Base-by-base conservation (phyloP, 495 filamentous ascomycete genomes). In the Penicillium ochrochloron region DNA sequence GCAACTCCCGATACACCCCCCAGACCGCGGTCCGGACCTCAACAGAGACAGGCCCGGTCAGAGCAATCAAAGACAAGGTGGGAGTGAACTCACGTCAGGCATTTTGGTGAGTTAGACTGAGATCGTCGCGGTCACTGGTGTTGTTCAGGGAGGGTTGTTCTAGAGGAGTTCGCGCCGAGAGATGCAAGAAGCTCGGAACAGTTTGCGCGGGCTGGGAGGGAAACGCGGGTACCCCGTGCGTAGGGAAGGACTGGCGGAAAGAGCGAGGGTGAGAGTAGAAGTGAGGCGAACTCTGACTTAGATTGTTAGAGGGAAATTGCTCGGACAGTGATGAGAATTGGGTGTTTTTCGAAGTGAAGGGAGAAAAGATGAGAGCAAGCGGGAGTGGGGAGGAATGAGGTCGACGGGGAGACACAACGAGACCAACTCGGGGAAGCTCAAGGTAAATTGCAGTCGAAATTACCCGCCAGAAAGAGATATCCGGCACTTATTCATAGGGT, bases 81-180 rank as follows among this genome's bases (percentile, higher is more conserved):
- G 21, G 21, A 5, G 25, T 48, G 37, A 60, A 80, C 80, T 76
- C 65, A 83, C 79, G 66, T 81, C 80, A 68, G 80, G 79, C 80
- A 83, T 83, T 46, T 72, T 78, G 66, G 55, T 29, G 14, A 57
- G 37, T 46, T 21, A 48, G 27, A 35, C 55, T 7, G 19, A 25
- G 14, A 21, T 21, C 23, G 33, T 56, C 35, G 29, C 23, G n/a
- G 11, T 25, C 17, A 34, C 33, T 34, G 51, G 19, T 23, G 60
- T 21, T 23, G 53, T 35, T 29, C 27, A 35, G 31, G 37, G 27
- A 42, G 37, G 56, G 41, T 42, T 31, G 33, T 15, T 35, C 6
- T 35, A 19, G 53, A 57, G 61, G 42, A 27, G 52, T 50, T 46
- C 31, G 63, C 63, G 63, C 63, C 33, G 34, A 61, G 44, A 39